Evolutionary conservation across 2,329 filamentous ascomycete species (phyloP).

Genomic region (Sporothrix euskadiensis): DNA sequence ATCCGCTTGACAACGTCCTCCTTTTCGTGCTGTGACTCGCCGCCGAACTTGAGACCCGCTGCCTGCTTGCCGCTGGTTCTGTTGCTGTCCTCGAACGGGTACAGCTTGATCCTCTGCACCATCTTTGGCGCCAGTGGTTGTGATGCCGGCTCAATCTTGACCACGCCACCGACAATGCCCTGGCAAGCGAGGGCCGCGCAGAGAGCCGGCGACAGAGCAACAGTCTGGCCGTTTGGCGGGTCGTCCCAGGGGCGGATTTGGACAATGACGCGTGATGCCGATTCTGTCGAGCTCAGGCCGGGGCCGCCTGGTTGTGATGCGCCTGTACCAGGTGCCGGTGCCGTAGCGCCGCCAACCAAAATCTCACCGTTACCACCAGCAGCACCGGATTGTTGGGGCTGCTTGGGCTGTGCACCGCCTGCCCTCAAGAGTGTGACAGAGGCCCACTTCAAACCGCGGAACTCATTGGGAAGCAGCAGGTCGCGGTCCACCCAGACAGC

Average conservation of each 20-base stretch:
- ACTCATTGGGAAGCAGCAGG: constrained; percentile 66
- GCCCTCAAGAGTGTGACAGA: constrained; percentile 85
- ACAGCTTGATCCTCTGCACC: constrained; percentile 66
- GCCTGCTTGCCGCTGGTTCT: constrained; percentile 53
- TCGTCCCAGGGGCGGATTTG: constrained; percentile 78
- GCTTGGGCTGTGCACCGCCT: constrained; percentile 67
- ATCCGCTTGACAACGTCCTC: constrained; percentile 75
- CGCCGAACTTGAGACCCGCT: constrained; percentile 77
- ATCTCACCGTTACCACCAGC: constrained; percentile 7
- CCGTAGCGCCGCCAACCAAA: constrained; percentile 57
- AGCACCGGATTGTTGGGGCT: constrained; percentile 47
- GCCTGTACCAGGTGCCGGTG: neutral
- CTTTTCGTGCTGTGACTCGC: constrained; percentile 78
- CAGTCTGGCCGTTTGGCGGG: constrained; percentile 77
- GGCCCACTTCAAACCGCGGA: constrained; percentile 76
- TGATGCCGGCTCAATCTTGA: constrained; percentile 83
- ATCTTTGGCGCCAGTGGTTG: constrained; percentile 60
- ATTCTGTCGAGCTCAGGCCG: constrained; percentile 44
- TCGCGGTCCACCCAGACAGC: constrained; percentile 86
- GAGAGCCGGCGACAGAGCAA: constrained; percentile 74
- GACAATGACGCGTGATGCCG: constrained; percentile 71
- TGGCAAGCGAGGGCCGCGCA: constrained; percentile 71
- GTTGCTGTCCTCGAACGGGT: constrained; percentile 67
- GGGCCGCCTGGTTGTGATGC: neutral
- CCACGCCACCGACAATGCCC: constrained; percentile 78